Percentiles rank a stretch among this genome's conserved stretches.
phyloP scores from a whole-genome alignment of 805 yeast genomes.

The Candida rishiriensis region DNA sequence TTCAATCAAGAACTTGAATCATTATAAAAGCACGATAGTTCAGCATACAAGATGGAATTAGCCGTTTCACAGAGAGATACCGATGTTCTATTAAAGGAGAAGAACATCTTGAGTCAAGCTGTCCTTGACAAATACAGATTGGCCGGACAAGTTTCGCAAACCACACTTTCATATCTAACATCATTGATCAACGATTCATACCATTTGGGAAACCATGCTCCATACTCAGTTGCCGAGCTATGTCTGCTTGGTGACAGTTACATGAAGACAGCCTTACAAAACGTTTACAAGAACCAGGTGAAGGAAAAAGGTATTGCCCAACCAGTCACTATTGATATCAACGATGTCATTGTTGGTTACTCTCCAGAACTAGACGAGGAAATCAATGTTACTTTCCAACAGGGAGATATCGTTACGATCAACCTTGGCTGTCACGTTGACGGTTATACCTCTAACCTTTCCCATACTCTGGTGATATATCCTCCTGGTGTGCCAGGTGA shows the following conservation, averaged over 20 bases:
- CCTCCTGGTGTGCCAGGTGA: conserved; percentile 49
- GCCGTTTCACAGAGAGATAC: conserved; percentile 74
- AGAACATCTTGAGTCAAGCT: conserved; percentile 57
- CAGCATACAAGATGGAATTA: conserved; percentile 49
- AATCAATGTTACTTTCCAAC: conserved; percentile 42
- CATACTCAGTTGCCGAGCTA: conserved; percentile 59
- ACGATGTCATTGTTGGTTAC: conserved; percentile 72
- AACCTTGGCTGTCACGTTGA: conserved; percentile 89
- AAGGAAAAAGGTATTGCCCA: conserved; percentile 88
- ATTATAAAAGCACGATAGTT: too few relatives aligned
- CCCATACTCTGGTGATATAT: conserved; percentile 83
- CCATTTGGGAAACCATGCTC: conserved; percentile 50
- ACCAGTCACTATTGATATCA: conserved; percentile 87
- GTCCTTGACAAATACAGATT: conserved; percentile 78
- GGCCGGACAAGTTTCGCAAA: conserved; percentile 87
- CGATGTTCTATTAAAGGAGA: conserved; percentile 64
- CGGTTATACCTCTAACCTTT: conserved; percentile 83
- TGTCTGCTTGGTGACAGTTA: conserved; percentile 81
- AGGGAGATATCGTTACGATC: conserved; percentile 85
- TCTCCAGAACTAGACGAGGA: conserved; percentile 79
- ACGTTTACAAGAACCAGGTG: conserved; percentile 56
- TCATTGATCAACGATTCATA: conserved; percentile 69
- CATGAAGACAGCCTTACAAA: conserved; percentile 53
- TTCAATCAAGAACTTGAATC: too few relatives aligned
- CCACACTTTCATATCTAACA: conserved; percentile 64